Conservation (phyloP, 305 asterid species). For the Caryopteris hybrid region DNA sequence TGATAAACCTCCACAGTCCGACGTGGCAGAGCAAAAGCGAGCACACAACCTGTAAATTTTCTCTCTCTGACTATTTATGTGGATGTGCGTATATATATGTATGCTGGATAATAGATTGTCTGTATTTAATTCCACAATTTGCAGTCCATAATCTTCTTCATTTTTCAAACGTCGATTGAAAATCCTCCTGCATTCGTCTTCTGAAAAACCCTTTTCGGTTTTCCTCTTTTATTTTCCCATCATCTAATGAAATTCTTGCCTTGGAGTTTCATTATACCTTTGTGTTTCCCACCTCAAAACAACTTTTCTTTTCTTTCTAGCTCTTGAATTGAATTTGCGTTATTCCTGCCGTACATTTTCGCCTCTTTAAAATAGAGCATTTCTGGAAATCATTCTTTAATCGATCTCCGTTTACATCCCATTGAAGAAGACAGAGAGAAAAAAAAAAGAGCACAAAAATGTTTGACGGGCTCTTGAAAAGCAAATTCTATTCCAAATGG, state of each 20-base stretch:
- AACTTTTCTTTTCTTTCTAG: conserved; percentile 37
- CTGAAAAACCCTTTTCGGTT: conserved; percentile 3
- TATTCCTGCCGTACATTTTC: conserved; percentile 25
- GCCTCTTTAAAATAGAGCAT: conserved; percentile 22
- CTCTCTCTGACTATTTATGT: conserved; percentile 11
- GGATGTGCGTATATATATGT: too few species aligned
- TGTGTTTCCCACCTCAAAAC: conserved; percentile 8
- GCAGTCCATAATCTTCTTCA: neutral
- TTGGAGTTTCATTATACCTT: conserved; percentile 21
- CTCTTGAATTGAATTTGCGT: conserved; percentile 23
- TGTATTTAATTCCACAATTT: conserved; percentile 2
- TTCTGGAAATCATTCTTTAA: neutral
- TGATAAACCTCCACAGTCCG: neutral
- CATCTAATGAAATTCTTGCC: conserved; percentile 15
- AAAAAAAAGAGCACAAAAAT: conserved; percentile 31
- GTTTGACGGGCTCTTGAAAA: conserved; percentile 66
- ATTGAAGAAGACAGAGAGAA: neutral
- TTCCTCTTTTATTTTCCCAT: neutral
- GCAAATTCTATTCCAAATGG: conserved; percentile 77
- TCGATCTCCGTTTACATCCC: conserved; percentile 3
- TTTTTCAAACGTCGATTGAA: conserved; percentile 25
- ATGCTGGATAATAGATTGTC: too few species aligned
- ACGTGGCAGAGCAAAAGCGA: conserved; percentile 31
- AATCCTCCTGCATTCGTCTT: neutral
- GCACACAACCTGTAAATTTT: conserved; percentile 22